These are phyloP conservation scores for Phylloporus sp. DNA, from an alignment of 768 basidiomycete species.

Conservation along the genomic window DNA sequence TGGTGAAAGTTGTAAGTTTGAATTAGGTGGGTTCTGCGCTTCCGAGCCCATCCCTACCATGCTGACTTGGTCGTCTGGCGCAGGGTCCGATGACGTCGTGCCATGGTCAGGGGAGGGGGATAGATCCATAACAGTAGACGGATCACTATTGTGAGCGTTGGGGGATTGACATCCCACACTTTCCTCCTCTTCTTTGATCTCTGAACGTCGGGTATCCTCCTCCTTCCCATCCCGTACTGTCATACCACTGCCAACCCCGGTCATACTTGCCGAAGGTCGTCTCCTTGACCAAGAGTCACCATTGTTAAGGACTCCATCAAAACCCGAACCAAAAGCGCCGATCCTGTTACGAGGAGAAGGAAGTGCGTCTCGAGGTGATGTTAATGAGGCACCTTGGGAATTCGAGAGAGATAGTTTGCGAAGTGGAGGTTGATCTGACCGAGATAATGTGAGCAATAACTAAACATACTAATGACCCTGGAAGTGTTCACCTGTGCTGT, in stretches of 20 bases:
- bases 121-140: slow-evolving; percentile 6
- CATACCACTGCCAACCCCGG: slow-evolving; percentile 38
- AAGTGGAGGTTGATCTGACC: slow-evolving; percentile 55
- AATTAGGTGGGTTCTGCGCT: slow-evolving; percentile 4
- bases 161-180: slow-evolving; percentile 3
- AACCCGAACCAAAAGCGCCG: slow-evolving; percentile 52
- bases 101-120: slow-evolving; percentile 10
- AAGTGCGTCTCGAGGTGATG: slow-evolving; percentile 57
- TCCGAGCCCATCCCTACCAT: slow-evolving; percentile 17
- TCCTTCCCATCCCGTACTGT: slow-evolving; percentile 38
- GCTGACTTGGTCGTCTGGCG: slow-evolving; percentile 5
- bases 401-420: slow-evolving; percentile 70
- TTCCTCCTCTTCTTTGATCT: slow-evolving; percentile 64
- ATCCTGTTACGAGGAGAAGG: slow-evolving; percentile 66
- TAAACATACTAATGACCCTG: background rate
- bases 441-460: slow-evolving; percentile 9
- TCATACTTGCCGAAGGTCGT: slow-evolving; percentile 54
- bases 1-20: slow-evolving; percentile 5
- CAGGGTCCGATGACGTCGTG: slow-evolving; percentile 4
- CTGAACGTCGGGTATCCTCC: slow-evolving; percentile 38
- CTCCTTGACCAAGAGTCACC: slow-evolving; percentile 72
- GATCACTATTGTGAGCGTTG: slow-evolving; percentile 7
- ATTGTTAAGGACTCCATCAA: slow-evolving; percentile 67
- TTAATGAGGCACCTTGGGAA: slow-evolving; percentile 44
- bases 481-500: slow-evolving; percentile 55